Percentiles rank a stretch among this genome's conserved stretches.
phyloP scores from a whole-genome alignment of 2,329 filamentous ascomycete genomes.

The Aspergillus sp. region DNA sequence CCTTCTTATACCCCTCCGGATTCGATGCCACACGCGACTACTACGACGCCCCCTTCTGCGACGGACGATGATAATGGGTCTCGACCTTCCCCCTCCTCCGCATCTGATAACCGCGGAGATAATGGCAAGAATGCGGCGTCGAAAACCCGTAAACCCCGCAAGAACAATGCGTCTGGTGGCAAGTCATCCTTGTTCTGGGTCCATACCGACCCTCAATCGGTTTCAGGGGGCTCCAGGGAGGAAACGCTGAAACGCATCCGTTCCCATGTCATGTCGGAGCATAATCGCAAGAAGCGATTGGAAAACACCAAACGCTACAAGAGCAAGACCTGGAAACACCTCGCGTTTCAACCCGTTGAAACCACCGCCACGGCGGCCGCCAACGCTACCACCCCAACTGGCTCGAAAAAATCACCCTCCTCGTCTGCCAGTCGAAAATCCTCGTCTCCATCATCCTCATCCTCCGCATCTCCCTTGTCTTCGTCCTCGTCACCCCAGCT shows the following conservation, averaged over 20 bases:
- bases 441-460: background rate
- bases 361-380: conserved; percentile 11
- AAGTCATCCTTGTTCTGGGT: conserved; percentile 38
- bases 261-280: conserved; percentile 41
- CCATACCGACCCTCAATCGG: conserved; percentile 32
- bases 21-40: background rate
- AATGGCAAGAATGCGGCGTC: conserved; percentile 16
- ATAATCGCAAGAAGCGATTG: conserved; percentile 37
- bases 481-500: too few relatives aligned
- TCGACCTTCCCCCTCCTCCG: background rate
- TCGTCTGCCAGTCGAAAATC: background rate
- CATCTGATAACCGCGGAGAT: conserved; percentile 6
- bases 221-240: conserved; percentile 31
- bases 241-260: conserved; percentile 38
- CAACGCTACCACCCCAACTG: too few relatives aligned
- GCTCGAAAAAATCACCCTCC: background rate
- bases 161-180: conserved; percentile 21
- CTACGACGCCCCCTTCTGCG: background rate
- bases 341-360: conserved; percentile 29
- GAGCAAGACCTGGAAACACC: conserved; percentile 32
- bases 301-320: conserved; percentile 36
- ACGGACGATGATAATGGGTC: background rate
- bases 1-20: background rate
- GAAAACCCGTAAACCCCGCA: conserved; percentile 32
- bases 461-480: too few relatives aligned